A percentile compares a stretch with the other conserved stretches of the same genome.
These are phyloP conservation scores for Aspergillus homomorphus DNA, from an alignment of 495 filamentous ascomycete genomes.

Conservation along the genomic window DNA sequence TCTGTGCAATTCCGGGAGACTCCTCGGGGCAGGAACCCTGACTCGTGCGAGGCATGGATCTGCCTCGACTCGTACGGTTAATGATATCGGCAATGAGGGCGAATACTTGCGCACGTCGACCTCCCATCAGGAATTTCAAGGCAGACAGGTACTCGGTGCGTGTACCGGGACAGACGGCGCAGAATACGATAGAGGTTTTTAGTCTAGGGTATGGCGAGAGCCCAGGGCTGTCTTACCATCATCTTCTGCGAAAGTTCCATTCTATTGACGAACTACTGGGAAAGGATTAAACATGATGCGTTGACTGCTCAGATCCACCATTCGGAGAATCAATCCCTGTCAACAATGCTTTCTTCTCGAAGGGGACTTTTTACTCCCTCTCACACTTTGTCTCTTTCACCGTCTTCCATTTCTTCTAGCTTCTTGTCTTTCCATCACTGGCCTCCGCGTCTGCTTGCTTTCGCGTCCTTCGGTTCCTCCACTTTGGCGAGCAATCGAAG, in stretches of 20 bases:
- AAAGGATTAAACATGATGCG: too few species aligned
- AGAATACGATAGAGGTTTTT: neutral
- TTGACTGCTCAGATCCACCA: neutral
- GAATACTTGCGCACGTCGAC: neutral
- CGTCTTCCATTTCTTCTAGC: too few species aligned
- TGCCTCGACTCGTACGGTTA: neutral
- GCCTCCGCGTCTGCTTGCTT: neutral
- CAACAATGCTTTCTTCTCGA: neutral
- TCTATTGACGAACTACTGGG: neutral
- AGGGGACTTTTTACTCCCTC: neutral
- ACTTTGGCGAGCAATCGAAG: neutral
- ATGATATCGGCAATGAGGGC: neutral
- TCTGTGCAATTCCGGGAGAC: neutral
- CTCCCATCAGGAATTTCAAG: neutral
- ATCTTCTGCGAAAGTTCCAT: neutral
- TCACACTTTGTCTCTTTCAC: neutral
- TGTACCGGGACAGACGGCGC: neutral
- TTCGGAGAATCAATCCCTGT: neutral
- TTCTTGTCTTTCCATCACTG: neutral
- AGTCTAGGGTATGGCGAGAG: neutral
- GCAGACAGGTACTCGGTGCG: too few species aligned
- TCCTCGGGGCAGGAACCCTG: neutral
- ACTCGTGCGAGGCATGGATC: constrained; percentile 4
- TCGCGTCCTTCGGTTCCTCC: neutral
- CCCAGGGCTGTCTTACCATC: neutral